Percentiles rank a stretch among this genome's conserved stretches.
These are phyloP conservation scores for Tetracladium maxilliforme DNA, from an alignment of 2,329 filamentous ascomycete genomes.

Conservation along the genomic window DNA sequence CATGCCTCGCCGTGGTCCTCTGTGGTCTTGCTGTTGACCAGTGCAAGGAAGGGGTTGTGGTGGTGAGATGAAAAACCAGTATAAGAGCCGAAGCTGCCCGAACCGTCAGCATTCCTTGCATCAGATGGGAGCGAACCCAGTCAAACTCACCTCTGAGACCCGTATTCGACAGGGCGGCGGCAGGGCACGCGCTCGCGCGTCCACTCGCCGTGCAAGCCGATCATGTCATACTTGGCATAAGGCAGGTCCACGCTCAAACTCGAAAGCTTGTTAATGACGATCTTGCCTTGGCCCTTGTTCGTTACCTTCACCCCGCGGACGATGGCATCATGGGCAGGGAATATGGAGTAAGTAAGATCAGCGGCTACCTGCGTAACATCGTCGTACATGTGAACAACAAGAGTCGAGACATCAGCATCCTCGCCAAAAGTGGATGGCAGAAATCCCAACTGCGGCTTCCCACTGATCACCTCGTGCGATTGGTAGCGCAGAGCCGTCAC, in stretches of 20 bases:
- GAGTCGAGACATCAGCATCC: conserved; percentile 40
- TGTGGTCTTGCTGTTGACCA: conserved; percentile 40
- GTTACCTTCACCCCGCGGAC: conserved; percentile 45
- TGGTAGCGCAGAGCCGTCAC: no score
- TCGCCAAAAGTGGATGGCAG: no score
- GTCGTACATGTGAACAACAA: conserved; percentile 42
- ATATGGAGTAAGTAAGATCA: conserved; percentile 47
- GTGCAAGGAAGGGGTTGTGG: conserved; percentile 48
- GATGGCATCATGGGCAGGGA: conserved; percentile 44
- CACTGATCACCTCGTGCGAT: no score
- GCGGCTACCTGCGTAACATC: conserved; percentile 40
- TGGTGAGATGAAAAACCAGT: conserved; percentile 48
- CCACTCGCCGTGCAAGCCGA: conserved; percentile 50
- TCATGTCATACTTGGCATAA: conserved; percentile 43
- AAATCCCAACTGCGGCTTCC: no score
- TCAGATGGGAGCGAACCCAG: no score
- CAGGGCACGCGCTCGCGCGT: conserved; percentile 38
- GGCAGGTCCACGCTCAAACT: conserved; percentile 49
- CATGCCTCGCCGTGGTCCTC: conserved; percentile 46
- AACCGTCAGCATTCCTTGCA: no score
- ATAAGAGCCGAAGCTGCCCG: conserved; percentile 44
- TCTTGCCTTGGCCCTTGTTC: conserved; percentile 36
- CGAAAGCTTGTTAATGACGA: conserved; percentile 39
- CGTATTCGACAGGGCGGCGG: conserved; percentile 38
- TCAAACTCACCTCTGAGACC: conserved; percentile 30